Conservation (phyloP, 2,329 filamentous ascomycete genomes). For the Hymenoscyphus repandus region DNA sequence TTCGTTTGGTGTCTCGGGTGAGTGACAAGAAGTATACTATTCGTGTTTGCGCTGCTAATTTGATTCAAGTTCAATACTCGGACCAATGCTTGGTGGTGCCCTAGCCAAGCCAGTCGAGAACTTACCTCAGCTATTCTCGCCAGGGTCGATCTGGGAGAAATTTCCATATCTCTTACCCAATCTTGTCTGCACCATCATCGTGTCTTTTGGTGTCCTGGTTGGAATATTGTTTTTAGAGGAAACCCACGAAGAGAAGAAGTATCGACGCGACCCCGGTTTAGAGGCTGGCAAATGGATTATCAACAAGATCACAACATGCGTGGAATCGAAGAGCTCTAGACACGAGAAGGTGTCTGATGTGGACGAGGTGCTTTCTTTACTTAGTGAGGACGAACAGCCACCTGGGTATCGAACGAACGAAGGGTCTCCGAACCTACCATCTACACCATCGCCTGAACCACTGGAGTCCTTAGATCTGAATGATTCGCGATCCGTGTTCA, state of each 20-base stretch:
- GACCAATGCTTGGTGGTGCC: slow-evolving; percentile 84
- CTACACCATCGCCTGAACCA: slow-evolving; percentile 32
- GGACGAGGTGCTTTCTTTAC: slow-evolving; percentile 49
- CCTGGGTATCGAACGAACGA: slow-evolving; percentile 65
- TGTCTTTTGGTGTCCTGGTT: slow-evolving; percentile 68
- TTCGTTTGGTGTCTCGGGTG: slow-evolving; percentile 95
- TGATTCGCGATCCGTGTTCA: slow-evolving; percentile 18
- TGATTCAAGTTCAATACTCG: slow-evolving; percentile 70
- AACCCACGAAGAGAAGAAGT: slow-evolving; percentile 79
- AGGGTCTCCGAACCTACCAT: slow-evolving; percentile 44
- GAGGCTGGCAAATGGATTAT: slow-evolving; percentile 71
- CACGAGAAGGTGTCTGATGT: slow-evolving; percentile 35
- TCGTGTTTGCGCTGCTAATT: background rate
- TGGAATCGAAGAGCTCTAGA: slow-evolving; percentile 30
- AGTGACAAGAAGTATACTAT: slow-evolving; percentile 27
- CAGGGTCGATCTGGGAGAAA: slow-evolving; percentile 72
- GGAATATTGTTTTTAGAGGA: slow-evolving; percentile 89
- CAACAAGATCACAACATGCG: slow-evolving; percentile 31
- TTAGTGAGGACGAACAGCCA: slow-evolving; percentile 55
- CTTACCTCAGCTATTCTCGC: slow-evolving; percentile 69
- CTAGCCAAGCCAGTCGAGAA: slow-evolving; percentile 81
- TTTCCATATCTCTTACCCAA: slow-evolving; percentile 93
- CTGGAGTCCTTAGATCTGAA: slow-evolving; percentile 35
- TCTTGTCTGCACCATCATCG: slow-evolving; percentile 77
- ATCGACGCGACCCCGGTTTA: slow-evolving; percentile 67